Conservation (phyloP, 352 stramenopile genomes). For the Blastocystis sp. region DNA sequence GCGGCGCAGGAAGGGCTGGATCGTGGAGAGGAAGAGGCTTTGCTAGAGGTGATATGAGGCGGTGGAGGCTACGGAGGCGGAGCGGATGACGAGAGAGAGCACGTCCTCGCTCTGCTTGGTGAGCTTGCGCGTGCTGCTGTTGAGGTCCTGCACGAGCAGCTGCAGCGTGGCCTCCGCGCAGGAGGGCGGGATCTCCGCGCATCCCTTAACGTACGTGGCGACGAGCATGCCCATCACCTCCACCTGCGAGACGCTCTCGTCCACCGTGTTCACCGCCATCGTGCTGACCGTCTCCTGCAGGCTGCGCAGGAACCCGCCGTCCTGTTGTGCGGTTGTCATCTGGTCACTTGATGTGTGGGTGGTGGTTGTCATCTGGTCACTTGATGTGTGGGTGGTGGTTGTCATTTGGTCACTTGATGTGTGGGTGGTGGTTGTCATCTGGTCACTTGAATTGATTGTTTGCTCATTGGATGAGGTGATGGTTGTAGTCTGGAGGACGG, state of each 20-base stretch:
- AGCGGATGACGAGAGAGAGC: background rate
- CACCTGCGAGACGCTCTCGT: background rate
- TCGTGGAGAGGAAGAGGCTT: background rate
- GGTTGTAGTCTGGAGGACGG: too few species aligned
- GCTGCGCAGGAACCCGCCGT: background rate
- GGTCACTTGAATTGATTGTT: too few species aligned
- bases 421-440: too few species aligned
- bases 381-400: too few species aligned
- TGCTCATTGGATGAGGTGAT: too few species aligned
- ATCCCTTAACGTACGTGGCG: background rate
- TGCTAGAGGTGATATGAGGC: background rate
- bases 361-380: too few species aligned
- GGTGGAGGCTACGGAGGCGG: background rate
- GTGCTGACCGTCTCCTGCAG: background rate
- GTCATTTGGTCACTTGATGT: too few species aligned
- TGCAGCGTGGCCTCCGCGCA: background rate
- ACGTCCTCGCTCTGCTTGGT: conserved; percentile 25
- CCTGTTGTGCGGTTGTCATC: background rate
- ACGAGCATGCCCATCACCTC: background rate
- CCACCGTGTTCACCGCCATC: background rate
- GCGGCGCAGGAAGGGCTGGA: background rate
- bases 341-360: too few species aligned
- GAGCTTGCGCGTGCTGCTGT: conserved; percentile 26
- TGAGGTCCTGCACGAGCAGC: conserved; percentile 14
- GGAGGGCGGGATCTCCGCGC: background rate